Evolutionary conservation across 2,329 filamentous ascomycete genomes (phyloP).

Genomic region (Lachnellula suecica): DNA sequence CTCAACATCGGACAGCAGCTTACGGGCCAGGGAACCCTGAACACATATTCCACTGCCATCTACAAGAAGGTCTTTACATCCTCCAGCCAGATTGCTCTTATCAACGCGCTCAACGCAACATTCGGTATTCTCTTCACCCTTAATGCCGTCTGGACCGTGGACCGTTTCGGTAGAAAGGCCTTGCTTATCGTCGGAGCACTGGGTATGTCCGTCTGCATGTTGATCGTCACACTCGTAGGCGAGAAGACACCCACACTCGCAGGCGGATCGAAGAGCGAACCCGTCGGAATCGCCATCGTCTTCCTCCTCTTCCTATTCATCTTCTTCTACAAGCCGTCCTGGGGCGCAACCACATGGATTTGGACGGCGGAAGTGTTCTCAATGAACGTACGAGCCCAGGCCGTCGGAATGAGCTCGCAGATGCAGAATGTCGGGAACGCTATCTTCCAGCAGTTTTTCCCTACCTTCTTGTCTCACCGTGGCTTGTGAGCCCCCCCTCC

Average conservation of each 20-base stretch:
- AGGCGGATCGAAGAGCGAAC: constrained; percentile 51
- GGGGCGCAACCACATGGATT: constrained; percentile 70
- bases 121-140: constrained; percentile 71
- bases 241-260: constrained; percentile 52
- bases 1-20: constrained; percentile 72
- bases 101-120: constrained; percentile 72
- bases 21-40: constrained; percentile 70
- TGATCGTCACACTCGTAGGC: constrained; percentile 57
- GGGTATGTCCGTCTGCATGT: constrained; percentile 69
- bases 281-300: constrained; percentile 64
- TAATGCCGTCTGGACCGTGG: constrained; percentile 71
- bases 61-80: constrained; percentile 69
- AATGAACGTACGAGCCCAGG: constrained; percentile 69
- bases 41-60: constrained; percentile 69
- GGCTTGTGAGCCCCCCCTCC: constrained; percentile 34
- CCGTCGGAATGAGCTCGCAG: constrained; percentile 61
- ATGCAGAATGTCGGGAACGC: constrained; percentile 61
- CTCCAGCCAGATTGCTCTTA: constrained; percentile 60
- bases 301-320: constrained; percentile 67
- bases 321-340: constrained; percentile 68
- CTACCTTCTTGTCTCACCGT: constrained; percentile 59
- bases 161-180: constrained; percentile 68
- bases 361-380: constrained; percentile 69
- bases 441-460: constrained; percentile 57
- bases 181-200: constrained; percentile 65